Percentiles rank a stretch among this genome's conserved stretches.
phyloP scores from a whole-genome alignment of 2,329 filamentous ascomycete species.

The Huntiella abstrusa region DNA sequence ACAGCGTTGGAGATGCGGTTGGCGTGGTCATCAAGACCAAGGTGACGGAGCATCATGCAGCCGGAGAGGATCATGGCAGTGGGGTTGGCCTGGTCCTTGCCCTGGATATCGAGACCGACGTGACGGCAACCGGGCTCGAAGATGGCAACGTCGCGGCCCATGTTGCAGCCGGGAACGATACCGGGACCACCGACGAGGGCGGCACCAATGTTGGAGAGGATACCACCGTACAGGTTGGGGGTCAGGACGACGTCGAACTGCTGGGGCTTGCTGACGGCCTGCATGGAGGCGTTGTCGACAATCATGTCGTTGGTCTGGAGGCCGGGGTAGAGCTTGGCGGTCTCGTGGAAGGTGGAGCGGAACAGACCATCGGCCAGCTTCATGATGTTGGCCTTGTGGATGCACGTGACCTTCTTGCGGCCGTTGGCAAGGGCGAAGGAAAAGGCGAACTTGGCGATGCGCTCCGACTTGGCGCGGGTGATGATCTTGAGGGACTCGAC shows the following conservation, averaged over 20 bases:
- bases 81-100: conserved; percentile 98
- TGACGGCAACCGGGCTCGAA: conserved; percentile 99
- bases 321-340: conserved; percentile 87
- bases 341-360: conserved; percentile 88
- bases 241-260: conserved; percentile 99
- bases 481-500: conserved; percentile 99
- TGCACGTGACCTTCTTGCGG: conserved; percentile 98
- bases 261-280: conserved; percentile 87
- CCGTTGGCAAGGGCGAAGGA: conserved; percentile 96
- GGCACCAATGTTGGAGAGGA: conserved; percentile 95
- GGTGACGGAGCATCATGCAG: conserved; percentile 91
- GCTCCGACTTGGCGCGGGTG: conserved; percentile 95
- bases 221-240: conserved; percentile 98
- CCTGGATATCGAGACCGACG: conserved; percentile 98
- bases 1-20: conserved; percentile 89
- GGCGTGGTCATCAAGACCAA: conserved; percentile 93
- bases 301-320: conserved; percentile 98
- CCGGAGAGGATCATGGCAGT: conserved; percentile 88
- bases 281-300: conserved; percentile 99
- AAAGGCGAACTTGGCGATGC: conserved; percentile 97
- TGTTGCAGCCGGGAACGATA: conserved; percentile 97
- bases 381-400: conserved; percentile 99
- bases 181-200: conserved; percentile 92
- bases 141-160: conserved; percentile 94
- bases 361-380: conserved; percentile 98